Conservation (phyloP, 257 asterid genomes). For the Scutellaria galericulata region DNA sequence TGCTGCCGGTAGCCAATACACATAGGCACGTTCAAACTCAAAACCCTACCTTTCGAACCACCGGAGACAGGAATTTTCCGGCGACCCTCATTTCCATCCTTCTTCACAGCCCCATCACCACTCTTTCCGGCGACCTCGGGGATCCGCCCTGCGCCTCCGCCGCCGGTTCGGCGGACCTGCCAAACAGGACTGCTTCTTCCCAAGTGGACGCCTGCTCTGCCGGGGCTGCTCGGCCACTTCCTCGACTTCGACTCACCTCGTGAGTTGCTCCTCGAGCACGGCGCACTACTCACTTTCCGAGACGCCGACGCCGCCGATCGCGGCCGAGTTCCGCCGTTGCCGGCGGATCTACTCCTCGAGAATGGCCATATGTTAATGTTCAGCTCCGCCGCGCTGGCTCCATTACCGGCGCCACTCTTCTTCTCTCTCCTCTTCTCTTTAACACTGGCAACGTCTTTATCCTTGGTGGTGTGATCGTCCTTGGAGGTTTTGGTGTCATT, state of each 20-base stretch:
- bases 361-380: slow-evolving; percentile 95
- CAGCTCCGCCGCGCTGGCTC: slow-evolving; percentile 61
- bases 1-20: slow-evolving; percentile 80
- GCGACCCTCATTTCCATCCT: slow-evolving; percentile 44
- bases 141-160: slow-evolving; percentile 34
- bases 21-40: slow-evolving; percentile 77
- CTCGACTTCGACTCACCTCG: slow-evolving; percentile 84
- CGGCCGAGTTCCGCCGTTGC: slow-evolving; percentile 73
- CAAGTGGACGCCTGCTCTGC: slow-evolving; percentile 70
- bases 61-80: slow-evolving; percentile 47
- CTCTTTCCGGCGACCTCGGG: slow-evolving; percentile 35
- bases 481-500: slow-evolving; percentile 35
- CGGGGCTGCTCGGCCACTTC: slow-evolving; percentile 80
- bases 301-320: slow-evolving; percentile 47
- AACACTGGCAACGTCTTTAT: slow-evolving; percentile 19
- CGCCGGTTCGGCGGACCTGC: slow-evolving; percentile 68
- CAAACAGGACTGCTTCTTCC: slow-evolving; percentile 89
- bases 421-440: slow-evolving; percentile 59
- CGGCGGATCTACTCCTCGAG: slow-evolving; percentile 93
- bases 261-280: slow-evolving; percentile 96
- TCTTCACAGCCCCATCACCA: slow-evolving; percentile 45
- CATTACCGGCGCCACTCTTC: slow-evolving; percentile 42
- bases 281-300: slow-evolving; percentile 93
- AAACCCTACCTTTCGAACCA: slow-evolving; percentile 48
- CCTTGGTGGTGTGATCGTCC: slow-evolving; percentile 30